Evolutionary conservation across 2,329 filamentous ascomycete species (phyloP).

Genomic region (Fusarium oligoseptatum): DNA sequence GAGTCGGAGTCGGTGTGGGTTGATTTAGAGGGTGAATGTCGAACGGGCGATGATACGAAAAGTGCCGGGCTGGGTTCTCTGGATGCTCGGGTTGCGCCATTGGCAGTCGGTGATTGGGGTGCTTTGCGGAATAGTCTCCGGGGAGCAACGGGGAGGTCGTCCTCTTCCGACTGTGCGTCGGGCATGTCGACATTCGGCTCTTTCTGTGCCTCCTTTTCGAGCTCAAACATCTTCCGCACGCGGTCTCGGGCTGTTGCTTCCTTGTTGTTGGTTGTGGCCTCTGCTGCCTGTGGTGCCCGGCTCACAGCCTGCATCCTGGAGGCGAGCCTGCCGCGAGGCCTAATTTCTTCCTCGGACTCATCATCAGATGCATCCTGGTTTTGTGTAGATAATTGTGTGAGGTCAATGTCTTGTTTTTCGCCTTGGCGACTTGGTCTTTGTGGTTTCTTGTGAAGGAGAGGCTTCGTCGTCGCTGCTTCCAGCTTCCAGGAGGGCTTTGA

Average conservation of each 20-base stretch:
- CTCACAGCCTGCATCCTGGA: constrained; percentile 68
- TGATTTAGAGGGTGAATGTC: constrained; percentile 49
- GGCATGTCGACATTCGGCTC: constrained; percentile 46
- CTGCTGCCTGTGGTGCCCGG: constrained; percentile 29
- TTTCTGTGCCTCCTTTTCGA: constrained; percentile 44
- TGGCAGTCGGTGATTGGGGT: constrained; percentile 50
- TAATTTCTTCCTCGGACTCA: constrained; percentile 53
- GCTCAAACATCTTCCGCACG: constrained; percentile 58
- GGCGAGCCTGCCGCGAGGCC: constrained; percentile 74
- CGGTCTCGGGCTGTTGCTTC: constrained; percentile 56
- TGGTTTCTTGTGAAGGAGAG: constrained; percentile 27
- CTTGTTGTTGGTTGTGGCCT: constrained; percentile 13
- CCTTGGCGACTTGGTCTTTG: constrained; percentile 23
- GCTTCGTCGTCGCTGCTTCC: constrained; percentile 64
- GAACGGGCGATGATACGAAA: constrained; percentile 67
- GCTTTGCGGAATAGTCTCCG: constrained; percentile 56
- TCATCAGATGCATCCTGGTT: constrained; percentile 64
- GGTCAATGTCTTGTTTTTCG: constrained; percentile 16
- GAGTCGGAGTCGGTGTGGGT: constrained; percentile 52
- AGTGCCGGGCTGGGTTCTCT: constrained; percentile 60
- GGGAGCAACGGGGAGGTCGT: constrained; percentile 56
- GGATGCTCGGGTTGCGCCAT: constrained; percentile 28
- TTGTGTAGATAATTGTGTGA: constrained; percentile 38
- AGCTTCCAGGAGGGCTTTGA: constrained; percentile 65
- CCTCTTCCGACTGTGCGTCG: constrained; percentile 56